Conservation (phyloP, 192 early-diverging fungal species). For the Coemansia sp. region DNA sequence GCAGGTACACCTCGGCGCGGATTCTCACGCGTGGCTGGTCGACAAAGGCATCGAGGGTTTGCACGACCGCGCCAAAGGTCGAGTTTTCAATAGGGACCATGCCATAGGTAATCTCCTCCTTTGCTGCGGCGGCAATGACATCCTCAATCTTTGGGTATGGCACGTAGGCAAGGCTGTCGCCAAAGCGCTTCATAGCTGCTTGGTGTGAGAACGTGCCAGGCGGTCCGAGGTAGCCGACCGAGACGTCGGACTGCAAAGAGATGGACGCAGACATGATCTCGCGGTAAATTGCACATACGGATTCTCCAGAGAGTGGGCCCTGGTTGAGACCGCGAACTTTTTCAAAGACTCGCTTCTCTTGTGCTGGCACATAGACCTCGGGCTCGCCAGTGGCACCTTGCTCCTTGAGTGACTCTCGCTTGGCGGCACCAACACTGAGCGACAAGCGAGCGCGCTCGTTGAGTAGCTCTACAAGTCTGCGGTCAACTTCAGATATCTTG, state of each 20-base stretch:
- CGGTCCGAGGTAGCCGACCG: slow-evolving; percentile 89
- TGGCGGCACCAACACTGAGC: slow-evolving; percentile 76
- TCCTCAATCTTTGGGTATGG: slow-evolving; percentile 70
- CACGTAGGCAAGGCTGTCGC: slow-evolving; percentile 73
- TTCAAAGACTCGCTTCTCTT: slow-evolving; percentile 77
- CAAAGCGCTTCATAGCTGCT: slow-evolving; percentile 75
- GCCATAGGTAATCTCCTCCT: slow-evolving; percentile 77
- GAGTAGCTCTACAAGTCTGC: slow-evolving; percentile 69
- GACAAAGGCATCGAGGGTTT: slow-evolving; percentile 79
- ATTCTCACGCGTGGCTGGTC: slow-evolving; percentile 62
- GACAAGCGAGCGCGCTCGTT: slow-evolving; percentile 82
- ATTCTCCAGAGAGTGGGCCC: slow-evolving; percentile 71
- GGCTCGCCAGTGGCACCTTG: slow-evolving; percentile 46
- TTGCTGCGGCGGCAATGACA: slow-evolving; percentile 77
- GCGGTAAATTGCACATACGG: slow-evolving; percentile 68
- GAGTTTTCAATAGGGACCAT: slow-evolving; percentile 97
- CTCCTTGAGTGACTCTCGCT: slow-evolving; percentile 54
- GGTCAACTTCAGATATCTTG: slow-evolving; percentile 75
- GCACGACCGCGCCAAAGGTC: slow-evolving; percentile 78
- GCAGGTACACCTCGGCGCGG: slow-evolving; percentile 77
- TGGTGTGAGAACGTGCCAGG: slow-evolving; percentile 89
- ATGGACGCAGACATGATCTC: slow-evolving; percentile 92
- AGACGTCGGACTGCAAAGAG: slow-evolving; percentile 73
- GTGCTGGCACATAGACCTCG: slow-evolving; percentile 73
- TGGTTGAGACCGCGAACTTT: slow-evolving; percentile 69